Conservation (phyloP, 2,329 filamentous ascomycete genomes). For the Phyllosticta citriasiana region DNA sequence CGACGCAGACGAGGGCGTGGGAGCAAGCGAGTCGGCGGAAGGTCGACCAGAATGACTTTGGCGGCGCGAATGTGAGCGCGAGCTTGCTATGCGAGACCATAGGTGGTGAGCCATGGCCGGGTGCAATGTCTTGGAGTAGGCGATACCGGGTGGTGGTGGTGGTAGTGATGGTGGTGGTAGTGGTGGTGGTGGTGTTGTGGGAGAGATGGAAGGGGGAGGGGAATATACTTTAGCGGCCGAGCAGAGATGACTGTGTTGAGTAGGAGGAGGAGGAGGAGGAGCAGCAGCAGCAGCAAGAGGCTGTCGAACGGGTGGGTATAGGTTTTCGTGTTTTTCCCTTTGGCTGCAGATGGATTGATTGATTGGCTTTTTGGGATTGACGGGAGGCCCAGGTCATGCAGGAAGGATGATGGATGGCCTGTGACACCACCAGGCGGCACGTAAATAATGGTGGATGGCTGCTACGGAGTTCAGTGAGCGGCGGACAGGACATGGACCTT, state of each 20-base stretch:
- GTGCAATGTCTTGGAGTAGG: neutral
- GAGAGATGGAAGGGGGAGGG: slow-evolving; percentile 2
- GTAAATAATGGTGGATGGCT: neutral
- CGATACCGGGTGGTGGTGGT: neutral
- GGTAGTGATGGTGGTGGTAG: neutral
- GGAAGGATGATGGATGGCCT: neutral
- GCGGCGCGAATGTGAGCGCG: slow-evolving; percentile 9
- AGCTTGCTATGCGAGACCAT: slow-evolving; percentile 8
- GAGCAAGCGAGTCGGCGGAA: slow-evolving; percentile 1
- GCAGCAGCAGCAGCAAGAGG: neutral
- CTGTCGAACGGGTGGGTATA: neutral
- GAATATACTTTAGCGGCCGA: slow-evolving; percentile 1
- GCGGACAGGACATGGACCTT: slow-evolving; percentile 7
- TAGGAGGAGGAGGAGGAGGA: neutral
- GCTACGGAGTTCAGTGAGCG: neutral
- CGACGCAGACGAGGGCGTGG: neutral
- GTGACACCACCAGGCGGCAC: neutral
- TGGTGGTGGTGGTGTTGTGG: slow-evolving; percentile 1
- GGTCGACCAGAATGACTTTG: neutral
- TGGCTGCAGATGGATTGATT: neutral
- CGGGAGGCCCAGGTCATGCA: slow-evolving; percentile 11
- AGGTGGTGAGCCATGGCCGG: slow-evolving; percentile 9
- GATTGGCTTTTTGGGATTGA: slow-evolving; percentile 5
- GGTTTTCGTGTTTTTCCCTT: neutral
- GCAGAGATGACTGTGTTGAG: neutral